Evolutionary conservation across 2,329 filamentous ascomycete genomes (phyloP), one percentile per base, ranked within the genome.

Genomic region (Hymenoscyphus fraxineus): DNA sequence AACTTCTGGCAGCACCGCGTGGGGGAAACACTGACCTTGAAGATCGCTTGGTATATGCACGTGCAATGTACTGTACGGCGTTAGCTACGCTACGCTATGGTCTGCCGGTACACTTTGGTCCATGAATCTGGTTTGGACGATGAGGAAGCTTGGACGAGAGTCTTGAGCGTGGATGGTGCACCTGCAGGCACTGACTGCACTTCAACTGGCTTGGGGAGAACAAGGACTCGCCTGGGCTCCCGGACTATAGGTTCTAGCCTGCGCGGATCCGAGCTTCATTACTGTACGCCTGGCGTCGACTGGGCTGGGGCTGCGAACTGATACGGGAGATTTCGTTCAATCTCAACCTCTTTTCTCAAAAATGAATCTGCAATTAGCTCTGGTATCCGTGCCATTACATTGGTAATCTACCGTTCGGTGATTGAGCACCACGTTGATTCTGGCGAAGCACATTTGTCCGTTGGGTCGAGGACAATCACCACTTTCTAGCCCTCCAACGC

Each of bases 221-320:
- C 41, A 47, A 47, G 41, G 41, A 47, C 41, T 47, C 41, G 16
- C 44, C n/a, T 22, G 44, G 44, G 44, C 44, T 47, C 44, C 19
- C 19, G 44, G 40, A 47, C 12, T 62, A 56, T 40, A 32, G 12
- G 61, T 68, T 66, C 66, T 64, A 65, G 63, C 64, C 65, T 63
- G 58, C 62, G 66, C 59, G 60, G 64, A 66, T 68, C 67, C 56
- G 56, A 67, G 66, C 61, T 59, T 65, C 57, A 63, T 62, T 44
- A 61, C 66, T 22, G 38, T 41, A 51, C 19, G 44, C 44, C 19
- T 51, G 44, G 44, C n/a, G 44, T 51, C 44, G 44, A 51, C 19
- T 51, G 44, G n/a, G 44, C 22, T 51, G 44, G n/a, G 44, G 19
- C 19, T 9, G 44, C 58, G 58, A 63, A 59, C 38, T 51, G 64